Conservation (phyloP, 2,329 filamentous ascomycete species). For the Alternaria incomplexa region DNA sequence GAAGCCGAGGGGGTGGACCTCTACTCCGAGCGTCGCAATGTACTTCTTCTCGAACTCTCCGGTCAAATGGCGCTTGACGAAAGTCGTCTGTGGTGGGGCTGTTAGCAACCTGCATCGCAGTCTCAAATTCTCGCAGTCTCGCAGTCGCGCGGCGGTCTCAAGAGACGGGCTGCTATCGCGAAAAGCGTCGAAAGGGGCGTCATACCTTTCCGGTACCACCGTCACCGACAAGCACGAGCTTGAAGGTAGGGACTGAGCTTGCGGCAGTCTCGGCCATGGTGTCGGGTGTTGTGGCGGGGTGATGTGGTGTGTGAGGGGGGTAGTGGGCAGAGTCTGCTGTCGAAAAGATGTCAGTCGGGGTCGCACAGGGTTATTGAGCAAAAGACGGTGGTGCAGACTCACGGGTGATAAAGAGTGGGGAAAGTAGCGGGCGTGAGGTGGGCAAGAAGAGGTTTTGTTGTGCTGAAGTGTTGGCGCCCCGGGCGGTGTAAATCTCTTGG, state of each 20-base stretch:
- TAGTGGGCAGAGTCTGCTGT: slow-evolving; percentile 34
- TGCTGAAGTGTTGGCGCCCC: slow-evolving; percentile 36
- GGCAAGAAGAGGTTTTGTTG: slow-evolving; percentile 46
- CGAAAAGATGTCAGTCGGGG: slow-evolving; percentile 22
- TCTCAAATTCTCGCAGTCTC: background rate
- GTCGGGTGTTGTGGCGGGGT: slow-evolving; percentile 43
- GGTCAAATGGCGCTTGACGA: slow-evolving; percentile 99
- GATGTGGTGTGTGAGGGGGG: slow-evolving; percentile 18
- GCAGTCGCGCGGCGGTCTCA: background rate
- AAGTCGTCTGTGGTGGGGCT: slow-evolving; percentile 77
- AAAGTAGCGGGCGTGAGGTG: slow-evolving; percentile 32
- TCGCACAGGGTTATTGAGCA: slow-evolving; percentile 15
- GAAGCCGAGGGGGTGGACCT: slow-evolving; percentile 98
- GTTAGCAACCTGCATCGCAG: slow-evolving; percentile 29
- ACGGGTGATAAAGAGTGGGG: slow-evolving; percentile 37
- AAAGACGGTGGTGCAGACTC: slow-evolving; percentile 24
- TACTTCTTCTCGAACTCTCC: slow-evolving; percentile 99
- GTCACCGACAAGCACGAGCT: slow-evolving; percentile 99
- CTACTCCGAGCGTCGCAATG: slow-evolving; percentile 98
- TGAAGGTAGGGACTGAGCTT: slow-evolving; percentile 79
- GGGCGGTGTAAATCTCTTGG: slow-evolving; percentile 35
- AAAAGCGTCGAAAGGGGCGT: background rate
- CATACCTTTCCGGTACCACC: slow-evolving; percentile 99
- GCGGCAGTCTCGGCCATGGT: slow-evolving; percentile 65
- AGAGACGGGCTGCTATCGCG: background rate